Evolutionary conservation across 371 early-diverging fungal genomes (phyloP).

Genomic region (Mortierella polycephala): DNA sequence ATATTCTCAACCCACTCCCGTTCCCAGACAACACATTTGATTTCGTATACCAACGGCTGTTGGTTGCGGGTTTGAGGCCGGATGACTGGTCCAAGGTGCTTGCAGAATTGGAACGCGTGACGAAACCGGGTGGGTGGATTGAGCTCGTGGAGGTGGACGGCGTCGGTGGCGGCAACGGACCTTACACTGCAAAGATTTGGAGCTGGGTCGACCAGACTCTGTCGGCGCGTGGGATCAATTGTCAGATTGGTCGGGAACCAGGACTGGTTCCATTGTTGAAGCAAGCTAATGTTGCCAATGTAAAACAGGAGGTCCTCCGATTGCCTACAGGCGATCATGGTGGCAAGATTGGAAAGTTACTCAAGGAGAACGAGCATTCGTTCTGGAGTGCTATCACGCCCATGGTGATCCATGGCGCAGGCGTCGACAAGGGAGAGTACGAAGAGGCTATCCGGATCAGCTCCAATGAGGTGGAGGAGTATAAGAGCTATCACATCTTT

Average conservation of each 20-base stretch:
- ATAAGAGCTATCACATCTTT: constrained; percentile 40
- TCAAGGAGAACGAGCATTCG: constrained; percentile 44
- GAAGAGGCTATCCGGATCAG: constrained; percentile 26
- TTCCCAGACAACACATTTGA: constrained; percentile 67
- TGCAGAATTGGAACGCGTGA: constrained; percentile 57
- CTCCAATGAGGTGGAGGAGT: constrained; percentile 29
- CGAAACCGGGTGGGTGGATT: constrained; percentile 64
- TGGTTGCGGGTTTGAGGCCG: constrained; percentile 57
- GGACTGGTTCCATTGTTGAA: constrained; percentile 10
- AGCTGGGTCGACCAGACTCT: constrained; percentile 24
- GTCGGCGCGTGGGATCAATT: constrained; percentile 18
- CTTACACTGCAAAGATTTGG: constrained; percentile 36
- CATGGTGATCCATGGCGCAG: constrained; percentile 23
- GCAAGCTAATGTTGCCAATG: constrained; percentile 10
- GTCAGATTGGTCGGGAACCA: constrained; percentile 10
- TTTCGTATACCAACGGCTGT: constrained; percentile 68
- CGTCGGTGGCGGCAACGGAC: constrained; percentile 38
- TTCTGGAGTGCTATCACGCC: constrained; percentile 39
- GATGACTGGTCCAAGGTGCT: constrained; percentile 58
- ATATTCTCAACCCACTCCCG: constrained; percentile 36
- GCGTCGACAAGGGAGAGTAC: constrained; percentile 19
- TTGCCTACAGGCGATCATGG: constrained; percentile 38
- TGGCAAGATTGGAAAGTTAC: constrained; percentile 38
- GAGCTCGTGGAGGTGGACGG: constrained; percentile 59
- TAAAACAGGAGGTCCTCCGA: constrained; percentile 11